Base-by-base conservation (phyloP, 257 asterid genomes). In the Nicotiana otophora region DNA sequence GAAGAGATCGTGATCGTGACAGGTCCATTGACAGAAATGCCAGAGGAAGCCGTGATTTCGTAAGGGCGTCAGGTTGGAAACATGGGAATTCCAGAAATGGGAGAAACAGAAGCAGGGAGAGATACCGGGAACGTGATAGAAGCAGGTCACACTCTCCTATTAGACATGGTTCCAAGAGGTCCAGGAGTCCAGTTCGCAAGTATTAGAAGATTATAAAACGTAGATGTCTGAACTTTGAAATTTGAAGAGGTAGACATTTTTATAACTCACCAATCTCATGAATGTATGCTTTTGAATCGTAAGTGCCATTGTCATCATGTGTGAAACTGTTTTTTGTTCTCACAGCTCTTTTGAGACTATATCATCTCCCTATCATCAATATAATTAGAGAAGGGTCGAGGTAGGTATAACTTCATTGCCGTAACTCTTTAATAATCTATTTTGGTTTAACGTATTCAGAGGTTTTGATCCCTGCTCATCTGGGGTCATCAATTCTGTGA, bases 121-220 rank as follows among this genome's bases (percentile, higher is more conserved):
- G 95, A 83, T 89, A 89, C 81, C 85, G 92, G 36, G 93, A 86
- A 53, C 93, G 89, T 84, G 94, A 87, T 68, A 87, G 97, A 83
- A 92, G 97, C 88, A 90, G 96, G 88, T 96, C 99, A 26, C 93
- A 88, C 51, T 96, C 99, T 83, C 99, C 98, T 23, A 53, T 86
- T 67, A 88, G 91, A 88, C 92, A 87, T 54, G 86, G 95, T 83
- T 88, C 83, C 84, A 84, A 92, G 87, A 92, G 94, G 88, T 83
- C 97, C 77, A 86, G 93, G 90, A 94, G 97, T 81, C 95, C 97
- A 63, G 90, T 88, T 82, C 90, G 89, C 78, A 88, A 87, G 58
- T 84, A 86, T 87, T 92, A 89, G 90, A 83, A 87, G 89, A 87
- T 78, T 89, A 76, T 89, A 84, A 23, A 90, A 84, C 87, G 78